These are phyloP conservation scores for Penicillium sp. DNA, from an alignment of 2,329 filamentous ascomycete species.

Conservation along the genomic window DNA sequence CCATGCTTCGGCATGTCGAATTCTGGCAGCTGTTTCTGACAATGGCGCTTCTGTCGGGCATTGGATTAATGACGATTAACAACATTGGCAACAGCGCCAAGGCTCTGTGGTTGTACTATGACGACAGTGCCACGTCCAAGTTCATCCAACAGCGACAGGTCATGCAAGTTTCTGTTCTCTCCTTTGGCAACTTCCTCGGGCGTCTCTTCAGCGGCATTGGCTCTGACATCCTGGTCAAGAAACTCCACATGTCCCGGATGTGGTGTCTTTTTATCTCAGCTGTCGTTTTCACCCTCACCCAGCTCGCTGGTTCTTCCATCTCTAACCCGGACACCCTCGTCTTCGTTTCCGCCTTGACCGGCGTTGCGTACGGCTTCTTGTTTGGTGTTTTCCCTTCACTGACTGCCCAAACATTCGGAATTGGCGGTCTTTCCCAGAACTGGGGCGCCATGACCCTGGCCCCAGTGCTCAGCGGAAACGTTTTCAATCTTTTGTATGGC, in stretches of 20 bases:
- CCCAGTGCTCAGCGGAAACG: slow-evolving; percentile 80
- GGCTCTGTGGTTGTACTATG: slow-evolving; percentile 83
- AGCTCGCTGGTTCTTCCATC: slow-evolving; percentile 71
- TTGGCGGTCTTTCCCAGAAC: slow-evolving; percentile 84
- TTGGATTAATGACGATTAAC: slow-evolving; percentile 98
- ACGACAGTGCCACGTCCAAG: slow-evolving; percentile 66
- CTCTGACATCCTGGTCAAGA: slow-evolving; percentile 84
- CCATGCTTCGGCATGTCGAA: slow-evolving; percentile 66
- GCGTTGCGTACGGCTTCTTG: slow-evolving; percentile 85
- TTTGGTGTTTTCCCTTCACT: slow-evolving; percentile 93
- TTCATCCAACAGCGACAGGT: slow-evolving; percentile 80
- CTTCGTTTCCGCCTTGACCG: slow-evolving; percentile 77
- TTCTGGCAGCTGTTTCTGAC: slow-evolving; percentile 91
- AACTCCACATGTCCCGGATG: slow-evolving; percentile 72
- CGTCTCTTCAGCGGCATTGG: slow-evolving; percentile 78
- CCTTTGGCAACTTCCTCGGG: slow-evolving; percentile 78
- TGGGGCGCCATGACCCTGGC: slow-evolving; percentile 95
- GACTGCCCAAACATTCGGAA: slow-evolving; percentile 84
- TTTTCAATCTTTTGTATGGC: slow-evolving; percentile 93
- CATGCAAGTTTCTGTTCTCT: slow-evolving; percentile 92
- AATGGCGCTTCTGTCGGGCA: slow-evolving; percentile 85
- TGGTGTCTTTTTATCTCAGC: slow-evolving; percentile 86
- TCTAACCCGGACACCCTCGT: slow-evolving; percentile 73
- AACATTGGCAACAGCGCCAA: slow-evolving; percentile 91
- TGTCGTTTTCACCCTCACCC: slow-evolving; percentile 72